These are phyloP conservation scores for Brassica cretica DNA, from an alignment of 345 rosid species.

Conservation along the genomic window DNA sequence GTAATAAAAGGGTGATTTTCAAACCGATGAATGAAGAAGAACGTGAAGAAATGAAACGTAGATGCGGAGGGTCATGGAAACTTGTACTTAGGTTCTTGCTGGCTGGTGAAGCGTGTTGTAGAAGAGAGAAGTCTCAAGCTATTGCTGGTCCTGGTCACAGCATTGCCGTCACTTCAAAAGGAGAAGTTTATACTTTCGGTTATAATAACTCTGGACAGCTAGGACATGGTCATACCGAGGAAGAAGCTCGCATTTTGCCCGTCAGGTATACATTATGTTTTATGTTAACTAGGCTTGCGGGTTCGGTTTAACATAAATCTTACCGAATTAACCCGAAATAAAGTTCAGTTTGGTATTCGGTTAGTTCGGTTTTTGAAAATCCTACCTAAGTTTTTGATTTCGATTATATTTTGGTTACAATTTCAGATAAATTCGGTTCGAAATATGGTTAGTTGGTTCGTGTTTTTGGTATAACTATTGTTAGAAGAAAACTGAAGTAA, in stretches of 20 bases:
- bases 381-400: too few species aligned
- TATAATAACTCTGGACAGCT: slow-evolving; percentile 90
- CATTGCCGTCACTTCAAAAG: slow-evolving; percentile 78
- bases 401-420: too few species aligned
- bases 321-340: too few species aligned
- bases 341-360: too few species aligned
- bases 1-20: slow-evolving; percentile 80
- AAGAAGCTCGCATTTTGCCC: slow-evolving; percentile 74
- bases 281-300: slow-evolving; percentile 11
- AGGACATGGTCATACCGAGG: slow-evolving; percentile 80
- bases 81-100: slow-evolving; percentile 84
- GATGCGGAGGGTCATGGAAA: slow-evolving; percentile 96
- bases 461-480: too few species aligned
- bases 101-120: slow-evolving; percentile 90
- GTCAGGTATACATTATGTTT: slow-evolving; percentile 59
- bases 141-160: slow-evolving; percentile 98
- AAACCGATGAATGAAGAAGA: slow-evolving; percentile 80
- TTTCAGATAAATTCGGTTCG: too few species aligned
- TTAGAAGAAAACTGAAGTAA: too few species aligned
- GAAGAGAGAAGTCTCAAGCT: slow-evolving; percentile 96
- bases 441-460: too few species aligned
- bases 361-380: too few species aligned
- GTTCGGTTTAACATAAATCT: too few species aligned
- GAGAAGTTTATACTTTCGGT: slow-evolving; percentile 80
- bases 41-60: slow-evolving; percentile 66